These are phyloP conservation scores for Salvia rosmarinus DNA, from an alignment of 257 asterid species.

Conservation along the genomic window DNA sequence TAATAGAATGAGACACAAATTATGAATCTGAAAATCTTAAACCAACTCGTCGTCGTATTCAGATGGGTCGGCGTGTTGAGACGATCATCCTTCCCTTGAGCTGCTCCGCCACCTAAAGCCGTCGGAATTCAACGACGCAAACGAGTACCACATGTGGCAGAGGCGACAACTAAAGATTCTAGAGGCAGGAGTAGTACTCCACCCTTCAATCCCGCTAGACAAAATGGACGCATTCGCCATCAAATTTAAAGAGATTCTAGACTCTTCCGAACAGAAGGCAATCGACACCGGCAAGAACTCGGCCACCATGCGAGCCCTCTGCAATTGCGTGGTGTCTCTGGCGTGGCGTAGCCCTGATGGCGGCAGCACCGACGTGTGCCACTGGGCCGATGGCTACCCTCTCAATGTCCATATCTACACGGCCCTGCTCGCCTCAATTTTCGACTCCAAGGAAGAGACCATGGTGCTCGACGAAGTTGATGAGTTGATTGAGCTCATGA, in stretches of 20 bases:
- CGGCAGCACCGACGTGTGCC: constrained; percentile 55
- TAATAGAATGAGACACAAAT: background rate
- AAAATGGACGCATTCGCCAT: constrained; percentile 47
- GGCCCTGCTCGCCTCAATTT: constrained; percentile 47
- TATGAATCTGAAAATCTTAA: background rate
- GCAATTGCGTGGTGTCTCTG: constrained; percentile 52
- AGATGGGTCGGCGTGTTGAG: constrained; percentile 84
- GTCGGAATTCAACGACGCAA: constrained; percentile 61
- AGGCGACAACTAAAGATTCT: constrained; percentile 61
- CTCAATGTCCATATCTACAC: constrained; percentile 62
- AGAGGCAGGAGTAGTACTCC: constrained; percentile 63
- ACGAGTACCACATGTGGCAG: constrained; percentile 80
- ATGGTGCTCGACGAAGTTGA: constrained; percentile 65
- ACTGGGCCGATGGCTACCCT: constrained; percentile 78
- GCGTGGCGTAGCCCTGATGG: constrained; percentile 61
- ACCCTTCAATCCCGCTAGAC: constrained; percentile 63
- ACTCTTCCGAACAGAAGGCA: constrained; percentile 44
- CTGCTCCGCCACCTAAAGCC: constrained; percentile 72
- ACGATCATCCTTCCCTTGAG: constrained; percentile 74
- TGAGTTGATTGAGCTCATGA: constrained; percentile 69
- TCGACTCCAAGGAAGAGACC: constrained; percentile 62
- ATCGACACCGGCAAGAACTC: constrained; percentile 69
- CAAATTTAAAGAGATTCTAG: constrained; percentile 47
- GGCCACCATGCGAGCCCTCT: constrained; percentile 50
- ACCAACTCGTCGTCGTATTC: background rate